phyloP scores from a whole-genome alignment of 1,139 yeast genomes.

The Saccharomyces hybrid region DNA sequence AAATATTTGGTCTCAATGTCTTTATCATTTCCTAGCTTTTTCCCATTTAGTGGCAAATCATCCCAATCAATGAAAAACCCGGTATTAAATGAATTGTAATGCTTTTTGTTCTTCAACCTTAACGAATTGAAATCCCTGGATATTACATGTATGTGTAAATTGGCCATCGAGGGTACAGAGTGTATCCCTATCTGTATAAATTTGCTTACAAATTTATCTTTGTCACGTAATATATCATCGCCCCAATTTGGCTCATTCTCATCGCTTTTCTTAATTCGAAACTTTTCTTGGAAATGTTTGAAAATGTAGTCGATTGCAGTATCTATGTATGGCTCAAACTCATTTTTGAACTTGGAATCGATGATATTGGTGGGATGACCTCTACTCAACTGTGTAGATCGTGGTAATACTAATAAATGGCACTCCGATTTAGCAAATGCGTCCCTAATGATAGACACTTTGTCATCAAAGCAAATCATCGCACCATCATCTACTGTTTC shows the following conservation, averaged over 20 bases:
- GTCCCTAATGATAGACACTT: slow-evolving; percentile 53
- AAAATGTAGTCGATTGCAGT: slow-evolving; percentile 38
- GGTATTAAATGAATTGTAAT: slow-evolving; percentile 65
- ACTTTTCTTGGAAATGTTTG: slow-evolving; percentile 31
- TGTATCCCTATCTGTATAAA: slow-evolving; percentile 61
- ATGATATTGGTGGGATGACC: slow-evolving; percentile 52
- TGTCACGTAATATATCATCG: slow-evolving; percentile 14
- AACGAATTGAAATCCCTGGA: slow-evolving; percentile 55
- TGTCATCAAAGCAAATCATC: slow-evolving; percentile 40
- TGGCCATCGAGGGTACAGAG: slow-evolving; percentile 58
- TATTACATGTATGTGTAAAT: slow-evolving; percentile 66
- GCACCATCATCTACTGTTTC: slow-evolving; percentile 24
- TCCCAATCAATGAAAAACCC: slow-evolving; percentile 53
- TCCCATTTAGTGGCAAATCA: slow-evolving; percentile 32
- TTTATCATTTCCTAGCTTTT: slow-evolving; percentile 14
- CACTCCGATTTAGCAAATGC: slow-evolving; percentile 54
- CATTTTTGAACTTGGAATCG: slow-evolving; percentile 31
- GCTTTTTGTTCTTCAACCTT: slow-evolving; percentile 52
- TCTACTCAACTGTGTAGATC: slow-evolving; percentile 36
- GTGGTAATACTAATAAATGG: slow-evolving; percentile 59
- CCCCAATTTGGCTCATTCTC: background rate
- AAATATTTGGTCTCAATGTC: slow-evolving; percentile 29
- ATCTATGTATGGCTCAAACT: slow-evolving; percentile 37
- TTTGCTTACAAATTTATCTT: slow-evolving; percentile 26
- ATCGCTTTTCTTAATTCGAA: slow-evolving; percentile 6